These are phyloP conservation scores for Sphagnum contortum DNA, from an alignment of 225 moss, liverwort and hornwort species.

Conservation along the genomic window DNA sequence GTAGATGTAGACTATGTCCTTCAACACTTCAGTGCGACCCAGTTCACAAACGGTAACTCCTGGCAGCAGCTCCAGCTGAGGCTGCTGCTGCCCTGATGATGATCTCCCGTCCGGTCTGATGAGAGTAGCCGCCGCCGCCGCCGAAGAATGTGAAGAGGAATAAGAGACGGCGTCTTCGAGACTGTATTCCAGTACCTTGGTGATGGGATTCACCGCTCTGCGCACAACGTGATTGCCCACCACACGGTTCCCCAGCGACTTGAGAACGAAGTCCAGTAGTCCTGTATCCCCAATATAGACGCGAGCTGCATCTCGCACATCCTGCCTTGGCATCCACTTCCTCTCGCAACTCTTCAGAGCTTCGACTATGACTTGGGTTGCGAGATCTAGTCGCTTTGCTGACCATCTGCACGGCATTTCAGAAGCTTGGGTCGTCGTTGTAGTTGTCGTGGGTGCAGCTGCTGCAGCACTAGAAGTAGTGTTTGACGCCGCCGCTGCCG, in stretches of 20 bases:
- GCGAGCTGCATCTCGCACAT: constrained; percentile 95
- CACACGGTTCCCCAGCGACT: constrained; percentile 89
- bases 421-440: too few relatives aligned
- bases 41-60: constrained; percentile 44
- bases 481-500: constrained; percentile 6
- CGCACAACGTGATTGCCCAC: constrained; percentile 82
- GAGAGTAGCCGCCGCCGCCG: constrained; percentile 22
- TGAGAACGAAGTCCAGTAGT: constrained; percentile 90
- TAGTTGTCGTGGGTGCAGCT: constrained; percentile 11
- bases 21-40: constrained; percentile 83
- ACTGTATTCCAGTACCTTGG: constrained; percentile 93
- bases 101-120: too few relatives aligned
- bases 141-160: background rate
- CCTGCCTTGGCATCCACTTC: constrained; percentile 99
- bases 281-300: constrained; percentile 99
- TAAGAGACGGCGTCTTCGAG: constrained; percentile 62
- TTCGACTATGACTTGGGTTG: constrained; percentile 97
- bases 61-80: too few relatives aligned
- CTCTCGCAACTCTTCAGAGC: constrained; percentile 90
- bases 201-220: constrained; percentile 95
- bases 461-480: constrained; percentile 26
- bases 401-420: constrained; percentile 98
- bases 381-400: constrained; percentile 80
- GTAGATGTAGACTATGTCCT: constrained; percentile 93
- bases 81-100: too few relatives aligned